Evolutionary conservation across 179 eudicot genomes (phyloP), one percentile per base, ranked within the genome.

Genomic region (Silene vulgaris): DNA sequence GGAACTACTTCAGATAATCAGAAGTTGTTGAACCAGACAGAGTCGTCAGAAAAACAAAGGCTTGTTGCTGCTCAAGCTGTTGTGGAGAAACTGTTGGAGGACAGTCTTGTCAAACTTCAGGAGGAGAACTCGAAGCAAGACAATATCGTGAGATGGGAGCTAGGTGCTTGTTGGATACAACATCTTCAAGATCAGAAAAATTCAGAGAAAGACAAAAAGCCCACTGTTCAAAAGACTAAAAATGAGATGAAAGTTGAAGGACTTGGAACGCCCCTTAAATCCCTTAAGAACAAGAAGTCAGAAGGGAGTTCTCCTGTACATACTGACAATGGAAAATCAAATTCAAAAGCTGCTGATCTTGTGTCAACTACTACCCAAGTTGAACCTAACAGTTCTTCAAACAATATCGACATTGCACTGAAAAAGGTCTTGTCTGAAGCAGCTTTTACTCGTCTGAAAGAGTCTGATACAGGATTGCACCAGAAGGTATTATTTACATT

Each of bases 101-200:
- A 90, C 57, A 91, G 99, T 86, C 88, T 90, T 63, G 77, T 74
- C 68, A 88, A 87, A 83, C 90, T 96, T 79, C 88, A 90, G 75
- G 89, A 91, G 75, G 98, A 93, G 85, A 82, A 85, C 63, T 62
- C 73, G 69, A 85, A 81, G 76, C 83, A 78, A 73, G 93, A 91
- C 60, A 72, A 74, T 76, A 87, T 86, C 50, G 82, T 88, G 74
- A 90, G 99, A 89, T 96, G 99, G 99, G 99, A 96, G 86, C 90
- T 96, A 62, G 99, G 99, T 80, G 98, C 98, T 65, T 96, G 99
- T 81, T 96, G 99, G 99, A 84, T 96, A 75, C 99, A 96, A 75
- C 99, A 96, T 85, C 86, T 96, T 78, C 98, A 96, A 83, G 99
- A 96, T 79, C 96, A 93, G 80, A 91, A 88, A 43, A 90, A 79